Base-by-base conservation (phyloP, 768 basidiomycete genomes). In the Ramaria sp. region DNA sequence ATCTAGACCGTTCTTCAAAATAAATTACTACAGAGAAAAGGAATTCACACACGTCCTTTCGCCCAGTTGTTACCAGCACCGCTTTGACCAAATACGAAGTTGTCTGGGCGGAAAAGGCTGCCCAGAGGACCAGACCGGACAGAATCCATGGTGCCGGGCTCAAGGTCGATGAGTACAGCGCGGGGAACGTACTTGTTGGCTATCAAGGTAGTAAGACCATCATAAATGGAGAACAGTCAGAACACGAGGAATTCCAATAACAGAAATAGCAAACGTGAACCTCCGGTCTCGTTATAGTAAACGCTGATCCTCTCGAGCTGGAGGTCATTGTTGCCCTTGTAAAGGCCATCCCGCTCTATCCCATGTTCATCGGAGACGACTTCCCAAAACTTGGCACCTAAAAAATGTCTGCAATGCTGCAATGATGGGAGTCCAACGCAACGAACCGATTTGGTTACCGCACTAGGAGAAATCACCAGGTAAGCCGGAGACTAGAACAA, bases 31-130 rank as follows among this genome's bases (percentile, higher is more conserved):
- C 38, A 42, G 34, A 59, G 25, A n/a, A 49, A 45, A 44, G 54
- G 45, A 49, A 20, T 27, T 48, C 37, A 87, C 90, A 80, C 66
- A 92, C 87, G 88, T 78, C 95, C 95, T 85, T 98, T 99, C 22
- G 96, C 95, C 96, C 96, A 98, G 76, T 98, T 98, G 82, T 99
- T 97, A 66, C 95, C 94, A 62, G 93, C 95, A 73, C 93, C 93
- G 70, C 83, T 92, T 72, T 98, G 95, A 54, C 93, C 95, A 61
- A 94, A 96, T 64, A 97, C 92, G 66, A 95, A 95, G 79, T 96
- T 97, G 74, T 96, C 94, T 36, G 94, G 94, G 63, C 91, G 85
- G 88, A 96, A 97, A 60, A 98, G 82, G 60, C 74, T 73, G 65
- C 94, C 93, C 52, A 95, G 79, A 62, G 91, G 88, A 50, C 90